phyloP scores from a whole-genome alignment of 2,329 filamentous ascomycete genomes.

The Pseudofabraea citricarpa region DNA sequence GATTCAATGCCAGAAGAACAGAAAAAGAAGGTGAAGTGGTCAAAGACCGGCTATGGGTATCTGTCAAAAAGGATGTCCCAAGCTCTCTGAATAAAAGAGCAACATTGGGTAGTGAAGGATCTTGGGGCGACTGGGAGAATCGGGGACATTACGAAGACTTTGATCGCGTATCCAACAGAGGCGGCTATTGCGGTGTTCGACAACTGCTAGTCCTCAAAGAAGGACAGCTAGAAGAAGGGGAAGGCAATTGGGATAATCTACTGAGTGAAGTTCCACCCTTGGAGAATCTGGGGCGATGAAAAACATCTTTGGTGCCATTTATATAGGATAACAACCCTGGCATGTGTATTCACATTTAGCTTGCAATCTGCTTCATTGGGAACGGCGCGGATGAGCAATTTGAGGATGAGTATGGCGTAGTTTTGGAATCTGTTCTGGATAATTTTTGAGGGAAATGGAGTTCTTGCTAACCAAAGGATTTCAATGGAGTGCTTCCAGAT shows the following conservation, averaged over 20 bases:
- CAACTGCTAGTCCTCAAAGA: constrained; percentile 43
- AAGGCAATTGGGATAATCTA: constrained; percentile 29
- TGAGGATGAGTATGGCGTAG: no score
- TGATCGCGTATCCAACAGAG: constrained; percentile 40
- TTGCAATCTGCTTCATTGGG: no score
- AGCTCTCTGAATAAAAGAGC: constrained; percentile 11
- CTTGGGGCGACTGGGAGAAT: constrained; percentile 18
- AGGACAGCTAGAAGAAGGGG: constrained; percentile 16
- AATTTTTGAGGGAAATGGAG: no score
- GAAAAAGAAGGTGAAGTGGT: constrained; percentile 54
- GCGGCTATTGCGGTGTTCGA: constrained; percentile 50
- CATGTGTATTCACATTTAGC: no score
- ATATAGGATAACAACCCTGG: no score
- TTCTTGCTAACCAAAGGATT: no score
- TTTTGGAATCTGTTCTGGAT: no score
- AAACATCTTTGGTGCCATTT: no score
- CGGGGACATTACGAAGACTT: constrained; percentile 36
- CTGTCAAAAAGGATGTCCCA: not conserved
- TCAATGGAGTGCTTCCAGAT: no score
- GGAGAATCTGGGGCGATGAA: no score
- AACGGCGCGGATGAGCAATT: no score
- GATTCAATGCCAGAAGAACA: constrained; percentile 53
- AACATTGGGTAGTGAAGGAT: constrained; percentile 15
- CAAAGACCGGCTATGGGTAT: constrained; percentile 46
- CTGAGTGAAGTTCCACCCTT: constrained; percentile 21